phyloP scores from a whole-genome alignment of 2,329 filamentous ascomycete species.

The Scedosporium apiospermum region DNA sequence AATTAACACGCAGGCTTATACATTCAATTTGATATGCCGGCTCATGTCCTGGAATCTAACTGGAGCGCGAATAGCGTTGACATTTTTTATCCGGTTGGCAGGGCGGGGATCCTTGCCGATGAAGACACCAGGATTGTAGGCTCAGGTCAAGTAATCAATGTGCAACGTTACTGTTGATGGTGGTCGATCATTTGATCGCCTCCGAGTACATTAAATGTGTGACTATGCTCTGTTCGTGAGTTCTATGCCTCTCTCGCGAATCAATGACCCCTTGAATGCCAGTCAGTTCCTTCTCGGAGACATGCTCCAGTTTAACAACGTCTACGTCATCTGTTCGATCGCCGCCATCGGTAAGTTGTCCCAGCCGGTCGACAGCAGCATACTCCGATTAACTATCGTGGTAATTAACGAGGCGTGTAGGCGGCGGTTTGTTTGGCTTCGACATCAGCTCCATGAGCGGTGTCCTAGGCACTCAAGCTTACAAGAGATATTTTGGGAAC shows the following conservation, averaged over 20 bases:
- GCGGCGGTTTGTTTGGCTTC: slow-evolving; percentile 67
- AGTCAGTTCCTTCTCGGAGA: background rate
- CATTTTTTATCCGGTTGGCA: too few relatives aligned
- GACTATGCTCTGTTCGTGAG: background rate
- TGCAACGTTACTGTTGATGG: too few relatives aligned
- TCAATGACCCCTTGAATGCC: too few relatives aligned
- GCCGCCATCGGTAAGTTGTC: slow-evolving; percentile 46
- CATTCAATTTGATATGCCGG: background rate
- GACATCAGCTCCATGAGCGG: slow-evolving; percentile 69
- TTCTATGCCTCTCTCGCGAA: background rate
- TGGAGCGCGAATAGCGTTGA: background rate
- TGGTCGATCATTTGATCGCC: too few relatives aligned
- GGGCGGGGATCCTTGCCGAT: too few relatives aligned
- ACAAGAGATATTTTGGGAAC: slow-evolving; percentile 63
- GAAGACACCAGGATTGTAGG: too few relatives aligned
- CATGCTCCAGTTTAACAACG: slow-evolving; percentile 37
- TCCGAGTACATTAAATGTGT: too few relatives aligned
- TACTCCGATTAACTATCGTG: background rate
- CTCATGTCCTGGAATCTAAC: background rate
- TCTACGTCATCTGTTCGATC: slow-evolving; percentile 53
- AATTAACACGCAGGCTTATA: background rate
- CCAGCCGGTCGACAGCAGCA: background rate
- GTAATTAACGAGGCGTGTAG: slow-evolving; percentile 19
- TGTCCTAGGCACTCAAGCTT: slow-evolving; percentile 56
- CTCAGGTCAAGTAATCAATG: too few relatives aligned